Evolutionary conservation across 345 rosid genomes (phyloP).

Genomic region (Melaleuca quinquenervia): DNA sequence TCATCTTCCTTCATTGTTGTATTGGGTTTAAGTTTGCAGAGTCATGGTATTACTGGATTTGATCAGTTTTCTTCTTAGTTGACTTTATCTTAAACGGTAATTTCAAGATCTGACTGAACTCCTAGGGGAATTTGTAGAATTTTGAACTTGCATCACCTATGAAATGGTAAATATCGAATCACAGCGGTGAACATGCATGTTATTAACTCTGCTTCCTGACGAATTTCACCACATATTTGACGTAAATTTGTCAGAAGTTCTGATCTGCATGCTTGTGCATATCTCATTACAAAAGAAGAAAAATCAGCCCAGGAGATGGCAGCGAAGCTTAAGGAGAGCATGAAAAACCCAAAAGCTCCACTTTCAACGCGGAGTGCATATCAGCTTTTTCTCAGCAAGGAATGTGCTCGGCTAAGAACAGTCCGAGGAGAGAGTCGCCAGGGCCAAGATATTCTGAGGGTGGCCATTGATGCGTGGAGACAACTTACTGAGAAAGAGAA

Average conservation of each 20-base stretch:
- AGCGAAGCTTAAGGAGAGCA: not conserved
- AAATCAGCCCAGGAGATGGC: not conserved
- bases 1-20: not conserved
- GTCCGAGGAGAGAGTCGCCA: not conserved
- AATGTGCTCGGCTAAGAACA: not conserved
- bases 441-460: not conserved
- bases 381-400: constrained; percentile 4
- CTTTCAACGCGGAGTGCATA: not conserved
- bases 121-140: not conserved
- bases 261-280: not conserved
- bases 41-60: not conserved
- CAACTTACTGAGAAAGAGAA: not conserved
- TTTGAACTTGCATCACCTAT: not conserved
- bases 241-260: not conserved
- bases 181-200: not conserved
- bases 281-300: not conserved
- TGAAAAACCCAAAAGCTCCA: not conserved
- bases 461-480: constrained; percentile 2
- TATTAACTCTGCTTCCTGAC: not conserved
- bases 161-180: not conserved
- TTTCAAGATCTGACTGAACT: not conserved
- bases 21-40: not conserved
- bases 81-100: not conserved
- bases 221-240: not conserved
- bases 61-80: not conserved